These are phyloP conservation scores for Populus euphratica DNA, from an alignment of 345 rosid genomes.

Conservation along the genomic window DNA sequence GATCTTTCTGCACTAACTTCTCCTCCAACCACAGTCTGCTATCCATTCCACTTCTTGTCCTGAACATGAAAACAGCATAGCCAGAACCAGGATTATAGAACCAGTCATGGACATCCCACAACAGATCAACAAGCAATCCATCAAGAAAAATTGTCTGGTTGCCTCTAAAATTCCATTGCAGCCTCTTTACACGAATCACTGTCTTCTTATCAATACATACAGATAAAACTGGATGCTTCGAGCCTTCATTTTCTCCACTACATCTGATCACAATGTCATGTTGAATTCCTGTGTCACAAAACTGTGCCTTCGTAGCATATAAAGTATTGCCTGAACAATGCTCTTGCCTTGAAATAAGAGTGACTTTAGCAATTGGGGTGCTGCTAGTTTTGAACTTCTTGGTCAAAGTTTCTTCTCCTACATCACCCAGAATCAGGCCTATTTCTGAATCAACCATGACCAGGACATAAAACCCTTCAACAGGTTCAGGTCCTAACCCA, in stretches of 20 bases:
- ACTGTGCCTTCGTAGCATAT: conserved; percentile 65
- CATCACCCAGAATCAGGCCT: conserved; percentile 61
- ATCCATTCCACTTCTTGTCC: conserved; percentile 72
- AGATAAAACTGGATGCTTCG: conserved; percentile 54
- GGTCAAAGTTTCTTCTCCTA: conserved; percentile 42
- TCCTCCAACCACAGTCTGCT: conserved; percentile 74
- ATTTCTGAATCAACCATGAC: conserved; percentile 62
- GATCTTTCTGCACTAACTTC: conserved; percentile 51
- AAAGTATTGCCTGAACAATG: conserved; percentile 65
- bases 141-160: conserved; percentile 82
- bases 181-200: conserved; percentile 69
- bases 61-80: conserved; percentile 82
- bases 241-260: conserved; percentile 56
- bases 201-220: conserved; percentile 71
- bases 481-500: conserved; percentile 57
- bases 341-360: conserved; percentile 62
- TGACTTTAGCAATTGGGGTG: conserved; percentile 23
- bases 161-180: conserved; percentile 93
- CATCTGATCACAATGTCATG: conserved; percentile 74
- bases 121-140: conserved; percentile 70
- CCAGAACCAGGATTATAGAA: conserved; percentile 57
- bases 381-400: conserved; percentile 35
- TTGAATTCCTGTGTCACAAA: conserved; percentile 46
- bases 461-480: conserved; percentile 58
- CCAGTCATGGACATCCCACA: conserved; percentile 99